Evolutionary conservation across 441 rosid species (phyloP).

Genomic region (Iberis amara): DNA sequence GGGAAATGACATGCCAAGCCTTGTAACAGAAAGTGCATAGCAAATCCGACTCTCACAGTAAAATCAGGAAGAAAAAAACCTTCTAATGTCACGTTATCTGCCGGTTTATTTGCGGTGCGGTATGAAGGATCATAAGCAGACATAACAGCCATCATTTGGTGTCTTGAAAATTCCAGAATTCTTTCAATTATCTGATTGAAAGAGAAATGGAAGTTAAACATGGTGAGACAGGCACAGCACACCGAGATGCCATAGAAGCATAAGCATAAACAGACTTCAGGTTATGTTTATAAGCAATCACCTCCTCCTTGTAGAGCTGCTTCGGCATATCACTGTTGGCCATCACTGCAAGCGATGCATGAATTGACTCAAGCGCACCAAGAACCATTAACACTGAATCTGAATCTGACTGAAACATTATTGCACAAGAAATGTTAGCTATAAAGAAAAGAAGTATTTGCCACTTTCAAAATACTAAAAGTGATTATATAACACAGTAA

Average conservation of each 20-base stretch:
- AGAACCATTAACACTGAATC: slow-evolving; percentile 56
- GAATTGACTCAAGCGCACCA: slow-evolving; percentile 91
- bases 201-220: slow-evolving; percentile 10
- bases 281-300: slow-evolving; percentile 30
- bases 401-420: slow-evolving; percentile 64
- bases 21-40: slow-evolving; percentile 14
- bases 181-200: slow-evolving; percentile 82
- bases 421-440: slow-evolving; percentile 23
- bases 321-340: slow-evolving; percentile 89
- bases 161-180: slow-evolving; percentile 89
- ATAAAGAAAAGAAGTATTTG: slow-evolving; percentile 1
- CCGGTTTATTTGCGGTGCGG: slow-evolving; percentile 79
- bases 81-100: slow-evolving; percentile 64
- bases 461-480: slow-evolving; percentile 7
- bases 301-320: slow-evolving; percentile 97
- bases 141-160: slow-evolving; percentile 82
- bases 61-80: slow-evolving; percentile 45
- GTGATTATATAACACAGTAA: background rate
- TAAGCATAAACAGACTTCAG: slow-evolving; percentile 15
- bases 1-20: slow-evolving; percentile 16
- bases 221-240: slow-evolving; percentile 14
- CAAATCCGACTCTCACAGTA: slow-evolving; percentile 20
- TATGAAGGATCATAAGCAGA: slow-evolving; percentile 88
- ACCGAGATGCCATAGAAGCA: slow-evolving; percentile 18
- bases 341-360: slow-evolving; percentile 88